These are phyloP conservation scores for Candida sp. DNA, from an alignment of 1,139 yeast genomes.

Conservation along the genomic window DNA sequence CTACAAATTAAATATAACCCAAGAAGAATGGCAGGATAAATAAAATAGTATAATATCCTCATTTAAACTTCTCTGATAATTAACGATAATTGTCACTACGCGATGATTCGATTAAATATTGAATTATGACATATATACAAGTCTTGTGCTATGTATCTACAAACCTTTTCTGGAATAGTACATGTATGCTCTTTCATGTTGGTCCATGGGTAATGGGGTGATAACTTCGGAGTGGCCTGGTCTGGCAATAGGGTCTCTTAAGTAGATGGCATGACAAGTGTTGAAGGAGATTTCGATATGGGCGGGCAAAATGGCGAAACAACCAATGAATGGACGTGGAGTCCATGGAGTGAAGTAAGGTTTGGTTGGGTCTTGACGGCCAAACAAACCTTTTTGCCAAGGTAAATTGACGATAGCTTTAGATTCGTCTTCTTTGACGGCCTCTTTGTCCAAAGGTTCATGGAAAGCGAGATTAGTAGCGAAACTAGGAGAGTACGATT, in stretches of 20 bases:
- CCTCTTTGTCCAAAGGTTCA: conserved; percentile 48
- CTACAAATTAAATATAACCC: neutral
- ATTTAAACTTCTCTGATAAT: too few species aligned
- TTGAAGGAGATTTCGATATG: conserved; percentile 87
- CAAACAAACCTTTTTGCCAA: conserved; percentile 76
- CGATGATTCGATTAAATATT: neutral
- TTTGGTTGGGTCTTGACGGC: conserved; percentile 72
- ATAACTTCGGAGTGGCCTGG: conserved; percentile 97
- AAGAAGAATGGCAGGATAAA: too few species aligned
- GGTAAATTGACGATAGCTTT: conserved; percentile 54
- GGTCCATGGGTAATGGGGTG: conserved; percentile 78
- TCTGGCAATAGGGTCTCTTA: conserved; percentile 96
- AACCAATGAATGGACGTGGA: conserved; percentile 90
- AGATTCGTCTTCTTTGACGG: conserved; percentile 53
- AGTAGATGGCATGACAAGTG: conserved; percentile 92
- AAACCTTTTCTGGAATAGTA: conserved; percentile 81
- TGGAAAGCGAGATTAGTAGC: conserved; percentile 49
- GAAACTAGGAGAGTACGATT: conserved; percentile 57
- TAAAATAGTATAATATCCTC: too few species aligned
- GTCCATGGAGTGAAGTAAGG: conserved; percentile 96
- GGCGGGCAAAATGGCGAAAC: conserved; percentile 88
- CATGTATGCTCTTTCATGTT: conserved; percentile 95
- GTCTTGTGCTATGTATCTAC: conserved; percentile 22
- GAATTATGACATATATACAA: conserved; percentile 5
- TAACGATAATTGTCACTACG: too few species aligned